phyloP scores from a whole-genome alignment of 306 rosid genomes.

The Acacia crassicarpa region DNA sequence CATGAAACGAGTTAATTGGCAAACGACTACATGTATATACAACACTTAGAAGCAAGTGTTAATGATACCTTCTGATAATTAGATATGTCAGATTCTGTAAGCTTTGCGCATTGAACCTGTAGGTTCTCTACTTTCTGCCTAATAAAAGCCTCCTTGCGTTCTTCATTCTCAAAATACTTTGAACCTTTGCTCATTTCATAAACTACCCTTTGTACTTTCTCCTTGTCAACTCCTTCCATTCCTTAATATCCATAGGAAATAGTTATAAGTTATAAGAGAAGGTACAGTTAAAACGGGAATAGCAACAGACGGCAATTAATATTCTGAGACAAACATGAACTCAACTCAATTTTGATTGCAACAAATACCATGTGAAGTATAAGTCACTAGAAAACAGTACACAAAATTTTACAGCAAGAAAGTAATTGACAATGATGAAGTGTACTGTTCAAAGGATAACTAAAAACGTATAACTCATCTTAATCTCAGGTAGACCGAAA shows the following conservation, averaged over 20 bases:
- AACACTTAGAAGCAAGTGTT: not conserved
- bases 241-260: slow-evolving; percentile 43
- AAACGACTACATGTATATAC: not conserved
- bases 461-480: not conserved
- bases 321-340: not conserved
- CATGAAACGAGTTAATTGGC: not conserved
- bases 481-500: not conserved
- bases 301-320: not conserved
- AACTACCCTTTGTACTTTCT: slow-evolving; percentile 78
- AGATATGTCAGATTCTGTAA: slow-evolving; percentile 52
- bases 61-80: slow-evolving; percentile 55
- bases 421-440: not conserved
- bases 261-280: not conserved
- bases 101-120: slow-evolving; percentile 55
- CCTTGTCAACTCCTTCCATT: slow-evolving; percentile 96
- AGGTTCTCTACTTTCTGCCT: slow-evolving; percentile 71
- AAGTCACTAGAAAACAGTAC: not conserved
- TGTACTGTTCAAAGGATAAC: not conserved
- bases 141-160: slow-evolving; percentile 77
- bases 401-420: not conserved
- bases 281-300: not conserved
- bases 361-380: not conserved
- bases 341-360: not conserved
- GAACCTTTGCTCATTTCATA: slow-evolving; percentile 98
- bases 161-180: slow-evolving; percentile 82